These are phyloP conservation scores for Colletotrichum endophyticum DNA, from an alignment of 2,329 filamentous ascomycete species.

Conservation along the genomic window DNA sequence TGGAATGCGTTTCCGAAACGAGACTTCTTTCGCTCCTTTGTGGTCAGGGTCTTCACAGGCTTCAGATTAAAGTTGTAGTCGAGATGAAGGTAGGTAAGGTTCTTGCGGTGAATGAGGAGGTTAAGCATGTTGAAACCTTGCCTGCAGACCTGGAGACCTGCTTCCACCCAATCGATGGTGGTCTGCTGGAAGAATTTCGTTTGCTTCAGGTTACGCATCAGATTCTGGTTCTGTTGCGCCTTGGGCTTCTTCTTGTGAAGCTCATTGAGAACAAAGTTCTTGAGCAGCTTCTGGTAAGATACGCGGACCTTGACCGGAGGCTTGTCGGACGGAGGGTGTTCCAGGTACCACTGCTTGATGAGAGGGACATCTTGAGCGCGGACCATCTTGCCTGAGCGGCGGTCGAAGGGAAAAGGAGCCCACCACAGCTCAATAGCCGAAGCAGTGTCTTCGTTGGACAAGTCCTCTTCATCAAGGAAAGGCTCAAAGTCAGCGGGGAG, in stretches of 20 bases:
- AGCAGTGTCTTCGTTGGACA: conserved; percentile 88
- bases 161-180: conserved; percentile 99
- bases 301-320: conserved; percentile 97
- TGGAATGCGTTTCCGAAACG: conserved; percentile 99
- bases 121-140: conserved; percentile 99
- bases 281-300: conserved; percentile 96
- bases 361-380: conserved; percentile 95
- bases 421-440: conserved; percentile 96
- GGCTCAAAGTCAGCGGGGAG: conserved; percentile 82
- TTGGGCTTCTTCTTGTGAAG: conserved; percentile 96
- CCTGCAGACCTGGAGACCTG: conserved; percentile 94
- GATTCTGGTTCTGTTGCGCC: conserved; percentile 91
- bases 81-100: conserved; percentile 95
- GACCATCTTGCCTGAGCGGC: conserved; percentile 93
- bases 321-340: conserved; percentile 84
- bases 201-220: conserved; percentile 87
- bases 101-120: conserved; percentile 95
- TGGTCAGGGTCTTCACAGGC: conserved; percentile 97
- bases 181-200: conserved; percentile 99
- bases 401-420: conserved; percentile 96
- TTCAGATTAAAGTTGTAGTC: conserved; percentile 99
- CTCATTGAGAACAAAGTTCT: conserved; percentile 95
- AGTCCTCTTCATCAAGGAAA: conserved; percentile 86
- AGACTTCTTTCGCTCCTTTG: conserved; percentile 99
- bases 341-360: conserved; percentile 98